A percentile compares a stretch with the other conserved stretches of the same genome.
Conservation (phyloP, 352 stramenopile species). For the Elongisporangium anandrum region DNA sequence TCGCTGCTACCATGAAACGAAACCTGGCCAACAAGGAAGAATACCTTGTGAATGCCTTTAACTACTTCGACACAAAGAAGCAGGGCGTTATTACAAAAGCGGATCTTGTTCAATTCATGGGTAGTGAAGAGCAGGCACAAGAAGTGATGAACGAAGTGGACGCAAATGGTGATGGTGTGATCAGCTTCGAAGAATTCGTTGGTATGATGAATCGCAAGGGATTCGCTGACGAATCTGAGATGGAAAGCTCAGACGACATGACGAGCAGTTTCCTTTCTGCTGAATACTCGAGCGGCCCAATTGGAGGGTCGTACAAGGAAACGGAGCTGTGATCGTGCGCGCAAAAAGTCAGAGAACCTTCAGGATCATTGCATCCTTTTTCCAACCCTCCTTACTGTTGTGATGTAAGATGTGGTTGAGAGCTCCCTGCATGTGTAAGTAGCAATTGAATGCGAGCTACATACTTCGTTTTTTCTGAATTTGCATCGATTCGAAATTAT, state of each 20-base stretch:
- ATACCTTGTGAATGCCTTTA: conserved; percentile 87
- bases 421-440: neutral
- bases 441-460: neutral
- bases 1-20: conserved; percentile 90
- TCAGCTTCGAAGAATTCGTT: conserved; percentile 93
- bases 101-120: conserved; percentile 91
- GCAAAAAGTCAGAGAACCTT: neutral
- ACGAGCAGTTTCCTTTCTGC: conserved; percentile 43
- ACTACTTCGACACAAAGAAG: conserved; percentile 89
- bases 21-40: conserved; percentile 85
- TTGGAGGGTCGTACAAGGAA: conserved; percentile 45
- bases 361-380: neutral
- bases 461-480: neutral
- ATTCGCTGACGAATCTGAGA: conserved; percentile 74
- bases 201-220: conserved; percentile 87
- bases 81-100: conserved; percentile 83
- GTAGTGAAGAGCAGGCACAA: conserved; percentile 87
- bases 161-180: conserved; percentile 85
- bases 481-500: neutral
- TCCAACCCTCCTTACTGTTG: neutral
- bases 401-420: neutral
- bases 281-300: conserved; percentile 22
- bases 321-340: conserved; percentile 57
- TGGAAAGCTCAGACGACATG: conserved; percentile 54
- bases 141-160: conserved; percentile 93